Percentiles rank a stretch among this genome's conserved stretches.
Conservation (phyloP, 176 grass and related monocot species). For the Rhynchospora breviuscula region DNA sequence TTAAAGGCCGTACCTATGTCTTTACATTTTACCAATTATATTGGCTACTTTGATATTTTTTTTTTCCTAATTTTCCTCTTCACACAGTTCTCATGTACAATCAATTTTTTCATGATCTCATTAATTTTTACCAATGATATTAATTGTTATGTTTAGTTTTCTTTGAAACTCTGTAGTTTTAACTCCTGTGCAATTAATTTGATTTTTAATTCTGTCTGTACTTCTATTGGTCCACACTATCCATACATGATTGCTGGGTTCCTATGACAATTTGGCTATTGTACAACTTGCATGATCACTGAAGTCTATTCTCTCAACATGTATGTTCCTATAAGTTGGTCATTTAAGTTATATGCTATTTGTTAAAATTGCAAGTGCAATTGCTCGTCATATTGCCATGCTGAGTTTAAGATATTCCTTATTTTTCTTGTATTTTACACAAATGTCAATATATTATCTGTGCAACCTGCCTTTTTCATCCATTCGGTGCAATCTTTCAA, state of each 20-base stretch:
- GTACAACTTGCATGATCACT: neutral
- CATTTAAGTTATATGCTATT: neutral
- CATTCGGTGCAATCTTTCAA: neutral
- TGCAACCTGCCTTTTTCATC: neutral
- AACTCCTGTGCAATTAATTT: constrained; percentile 5
- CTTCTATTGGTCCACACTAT: neutral
- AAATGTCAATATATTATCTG: neutral
- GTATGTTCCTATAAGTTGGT: neutral
- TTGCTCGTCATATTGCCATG: neutral
- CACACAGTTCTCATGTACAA: neutral
- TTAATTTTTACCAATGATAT: neutral
- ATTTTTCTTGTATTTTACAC: neutral
- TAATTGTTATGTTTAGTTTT: neutral
- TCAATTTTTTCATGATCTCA: neutral
- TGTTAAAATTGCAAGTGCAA: neutral
- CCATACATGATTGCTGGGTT: constrained; percentile 10
- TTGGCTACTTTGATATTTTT: neutral
- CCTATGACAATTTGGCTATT: neutral
- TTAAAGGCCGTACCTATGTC: neutral
- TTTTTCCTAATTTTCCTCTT: neutral
- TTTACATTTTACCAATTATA: neutral
- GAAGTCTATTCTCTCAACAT: neutral
- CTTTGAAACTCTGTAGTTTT: neutral
- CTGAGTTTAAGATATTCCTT: neutral
- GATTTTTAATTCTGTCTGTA: neutral